phyloP scores from a whole-genome alignment of 2,329 filamentous ascomycete species.

The Cladosporium halotolerans region DNA sequence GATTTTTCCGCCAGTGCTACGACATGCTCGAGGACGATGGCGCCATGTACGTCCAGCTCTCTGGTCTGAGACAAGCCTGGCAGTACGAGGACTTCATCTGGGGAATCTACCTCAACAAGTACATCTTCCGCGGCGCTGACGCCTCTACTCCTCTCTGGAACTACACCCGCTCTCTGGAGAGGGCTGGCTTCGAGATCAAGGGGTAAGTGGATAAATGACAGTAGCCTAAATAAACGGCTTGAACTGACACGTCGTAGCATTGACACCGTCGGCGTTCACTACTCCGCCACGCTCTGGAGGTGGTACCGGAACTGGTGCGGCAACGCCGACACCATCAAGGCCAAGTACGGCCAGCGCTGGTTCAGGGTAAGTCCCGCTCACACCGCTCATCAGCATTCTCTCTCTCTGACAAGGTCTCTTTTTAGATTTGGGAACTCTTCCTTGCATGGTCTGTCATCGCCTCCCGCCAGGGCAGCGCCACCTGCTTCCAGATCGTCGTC shows the following conservation, averaged over 20 bases:
- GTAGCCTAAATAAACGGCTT: no score
- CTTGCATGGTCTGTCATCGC: constrained; percentile 78
- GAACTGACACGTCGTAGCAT: constrained; percentile 37
- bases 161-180: constrained; percentile 78
- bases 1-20: constrained; percentile 79
- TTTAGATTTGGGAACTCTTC: constrained; percentile 81
- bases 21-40: constrained; percentile 97
- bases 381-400: neutral
- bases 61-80: constrained; percentile 89
- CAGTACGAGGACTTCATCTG: constrained; percentile 97
- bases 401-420: neutral
- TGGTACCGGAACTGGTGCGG: constrained; percentile 99
- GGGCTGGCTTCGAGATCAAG: constrained; percentile 86
- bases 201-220: constrained; percentile 18
- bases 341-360: constrained; percentile 93
- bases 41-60: constrained; percentile 91
- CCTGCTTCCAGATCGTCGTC: constrained; percentile 78
- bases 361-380: constrained; percentile 52
- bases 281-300: constrained; percentile 91
- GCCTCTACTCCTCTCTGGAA: constrained; percentile 88
- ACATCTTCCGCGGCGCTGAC: constrained; percentile 94
- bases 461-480: constrained; percentile 75
- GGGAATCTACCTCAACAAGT: constrained; percentile 96
- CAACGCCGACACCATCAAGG: constrained; percentile 85
- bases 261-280: constrained; percentile 94